Conservation (phyloP, 2,329 filamentous ascomycete species). For the Aspergillus ustus region DNA sequence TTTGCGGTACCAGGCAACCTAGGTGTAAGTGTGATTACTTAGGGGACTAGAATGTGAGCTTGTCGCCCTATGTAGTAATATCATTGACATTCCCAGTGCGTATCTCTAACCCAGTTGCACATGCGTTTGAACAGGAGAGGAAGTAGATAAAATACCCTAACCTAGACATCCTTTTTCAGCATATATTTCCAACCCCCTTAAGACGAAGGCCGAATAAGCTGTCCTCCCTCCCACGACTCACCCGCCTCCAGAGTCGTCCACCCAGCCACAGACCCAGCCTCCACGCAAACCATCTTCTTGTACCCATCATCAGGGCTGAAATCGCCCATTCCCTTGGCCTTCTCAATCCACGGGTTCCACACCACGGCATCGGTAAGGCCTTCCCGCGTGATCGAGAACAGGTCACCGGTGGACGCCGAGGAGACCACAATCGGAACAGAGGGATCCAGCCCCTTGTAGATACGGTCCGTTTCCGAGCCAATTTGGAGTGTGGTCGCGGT, state of each 20-base stretch:
- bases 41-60: no score
- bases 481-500: slow-evolving; percentile 70
- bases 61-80: not conserved
- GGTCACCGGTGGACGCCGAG: slow-evolving; percentile 55
- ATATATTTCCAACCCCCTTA: slow-evolving; percentile 8
- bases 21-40: no score
- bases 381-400: slow-evolving; percentile 78
- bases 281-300: slow-evolving; percentile 92
- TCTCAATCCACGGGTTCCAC: slow-evolving; percentile 96
- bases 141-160: not conserved
- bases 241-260: slow-evolving; percentile 88
- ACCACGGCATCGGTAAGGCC: slow-evolving; percentile 87
- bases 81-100: not conserved
- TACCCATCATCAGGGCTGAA: slow-evolving; percentile 89
- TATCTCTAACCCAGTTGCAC: not conserved
- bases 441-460: slow-evolving; percentile 73
- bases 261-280: slow-evolving; percentile 79
- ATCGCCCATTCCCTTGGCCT: slow-evolving; percentile 79
- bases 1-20: no score
- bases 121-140: not conserved
- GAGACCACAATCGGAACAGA: slow-evolving; percentile 41
- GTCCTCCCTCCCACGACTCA: slow-evolving; percentile 68
- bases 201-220: slow-evolving; percentile 56
- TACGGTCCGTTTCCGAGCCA: slow-evolving; percentile 79
- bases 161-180: not conserved